Evolutionary conservation across 1,139 yeast genomes (phyloP), one percentile per base, ranked within the genome.

Genomic region (Suhomyces choctaworum): DNA sequence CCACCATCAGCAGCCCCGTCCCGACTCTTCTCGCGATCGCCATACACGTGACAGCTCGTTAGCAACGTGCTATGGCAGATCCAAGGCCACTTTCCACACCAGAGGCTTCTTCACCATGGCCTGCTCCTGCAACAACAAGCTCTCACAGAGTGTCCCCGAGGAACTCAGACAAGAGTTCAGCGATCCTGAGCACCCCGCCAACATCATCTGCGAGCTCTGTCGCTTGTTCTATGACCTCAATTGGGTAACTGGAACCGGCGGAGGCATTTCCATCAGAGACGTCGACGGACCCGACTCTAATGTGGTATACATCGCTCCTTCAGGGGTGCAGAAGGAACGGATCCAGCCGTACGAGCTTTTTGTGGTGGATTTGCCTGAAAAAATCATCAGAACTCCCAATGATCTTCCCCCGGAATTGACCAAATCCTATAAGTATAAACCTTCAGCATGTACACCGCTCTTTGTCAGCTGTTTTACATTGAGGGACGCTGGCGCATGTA

Each of bases 241-340:
- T 39, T 89, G 97, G 96, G 94, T 88, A 44, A 84, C 96, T 0
- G 97, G 97, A 4, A 90, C 97, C 1, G 97, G 96, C 2, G 97
- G 97, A 16, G 97, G 97, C 3, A 82, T 90, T 51, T 84, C 95
- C 24, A 83, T 90, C 35, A 70, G 84, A 44, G 79, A 82, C 34
- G 73, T 66, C 19, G 70, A 69, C 4, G 72, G 71, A 3, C 38
- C 41, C 12, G 61, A 69, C 41, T 66, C 70, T 13, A 70, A 78
- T 39, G 54, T 67, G 25, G 79, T 87, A 13, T 90, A 76, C 56
- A 73, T 90, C 29, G 95, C 97, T 0, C 97, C 97, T 2, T 86
- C 96, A 7, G 97, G 97, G 1, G 95, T 90, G 6, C 97, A 90
- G 56, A 90, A 90, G 62, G 97, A 90, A 59, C 69, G 90, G 45